phyloP scores from a whole-genome alignment of 495 filamentous ascomycete genomes.

The Durotheca rogersii region DNA sequence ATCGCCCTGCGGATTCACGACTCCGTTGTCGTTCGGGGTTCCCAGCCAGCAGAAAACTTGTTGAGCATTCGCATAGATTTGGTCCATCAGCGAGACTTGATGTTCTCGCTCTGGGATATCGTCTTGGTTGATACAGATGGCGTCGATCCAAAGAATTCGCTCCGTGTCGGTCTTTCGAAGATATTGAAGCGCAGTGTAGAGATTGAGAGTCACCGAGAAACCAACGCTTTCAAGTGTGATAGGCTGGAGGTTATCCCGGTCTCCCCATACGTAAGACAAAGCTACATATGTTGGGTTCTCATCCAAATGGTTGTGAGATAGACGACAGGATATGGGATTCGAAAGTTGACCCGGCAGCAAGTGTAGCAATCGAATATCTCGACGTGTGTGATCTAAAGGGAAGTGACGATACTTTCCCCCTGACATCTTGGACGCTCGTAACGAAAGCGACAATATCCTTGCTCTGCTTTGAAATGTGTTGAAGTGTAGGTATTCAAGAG shows the following conservation, averaged over 20 bases:
- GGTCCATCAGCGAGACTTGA: constrained; percentile 23
- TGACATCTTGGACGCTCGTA: no score
- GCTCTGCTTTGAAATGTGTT: no score
- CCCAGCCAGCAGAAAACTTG: constrained; percentile 23
- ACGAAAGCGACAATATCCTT: no score
- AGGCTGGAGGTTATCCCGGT: not conserved
- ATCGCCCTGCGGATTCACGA: no score
- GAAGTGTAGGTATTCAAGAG: no score
- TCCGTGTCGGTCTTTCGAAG: not conserved
- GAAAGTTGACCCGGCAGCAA: not conserved
- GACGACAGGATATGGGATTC: not conserved
- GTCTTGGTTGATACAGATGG: constrained; percentile 25
- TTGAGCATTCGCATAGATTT: constrained; percentile 5
- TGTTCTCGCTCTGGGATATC: constrained; percentile 5
- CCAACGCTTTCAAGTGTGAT: constrained; percentile 8
- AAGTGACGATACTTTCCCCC: no score
- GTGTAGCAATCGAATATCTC: constrained; percentile 5
- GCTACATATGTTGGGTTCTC: constrained; percentile 17
- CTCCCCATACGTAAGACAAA: constrained; percentile 27
- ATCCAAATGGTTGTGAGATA: constrained; percentile 1
- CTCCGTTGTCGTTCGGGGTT: no score
- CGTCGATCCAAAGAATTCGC: constrained; percentile 19
- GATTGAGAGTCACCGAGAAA: constrained; percentile 9
- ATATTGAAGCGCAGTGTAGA: constrained; percentile 8
- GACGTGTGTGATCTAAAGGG: no score